Percentiles rank a stretch among this genome's conserved stretches.
These are phyloP conservation scores for Limnanthes douglasii DNA, from an alignment of 345 rosid genomes.

Conservation along the genomic window DNA sequence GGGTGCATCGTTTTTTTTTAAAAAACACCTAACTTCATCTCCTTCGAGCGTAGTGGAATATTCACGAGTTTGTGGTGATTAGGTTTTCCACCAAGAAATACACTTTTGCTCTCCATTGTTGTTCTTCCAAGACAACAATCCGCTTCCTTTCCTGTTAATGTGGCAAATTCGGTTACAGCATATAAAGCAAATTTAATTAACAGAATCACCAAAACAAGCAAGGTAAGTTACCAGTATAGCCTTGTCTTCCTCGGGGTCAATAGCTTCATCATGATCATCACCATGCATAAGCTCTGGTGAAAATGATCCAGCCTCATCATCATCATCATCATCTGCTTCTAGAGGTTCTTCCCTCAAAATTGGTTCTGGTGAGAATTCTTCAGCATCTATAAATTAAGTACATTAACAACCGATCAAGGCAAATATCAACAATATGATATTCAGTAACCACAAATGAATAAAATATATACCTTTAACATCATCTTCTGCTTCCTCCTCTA, in stretches of 20 bases:
- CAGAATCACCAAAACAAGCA: background rate
- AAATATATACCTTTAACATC: conserved; percentile 21
- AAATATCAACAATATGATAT: no score
- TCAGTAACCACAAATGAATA: no score
- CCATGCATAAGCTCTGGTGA: conserved; percentile 83
- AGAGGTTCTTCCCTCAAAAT: conserved; percentile 22
- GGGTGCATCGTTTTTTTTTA: no score
- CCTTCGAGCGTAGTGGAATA: no score
- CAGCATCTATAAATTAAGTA: conserved; percentile 22
- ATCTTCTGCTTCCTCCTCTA: conserved; percentile 36
- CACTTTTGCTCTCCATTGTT: no score
- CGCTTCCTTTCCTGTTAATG: conserved; percentile 55
- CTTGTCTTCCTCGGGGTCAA: conserved; percentile 91
- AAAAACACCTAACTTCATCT: no score
- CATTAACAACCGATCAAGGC: no score
- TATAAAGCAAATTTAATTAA: conserved; percentile 4
- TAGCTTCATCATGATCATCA: conserved; percentile 71
- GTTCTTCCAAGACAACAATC: conserved; percentile 51
- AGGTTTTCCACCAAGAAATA: no score
- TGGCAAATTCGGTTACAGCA: no score
- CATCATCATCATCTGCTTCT: conserved; percentile 36
- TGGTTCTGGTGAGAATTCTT: conserved; percentile 60
- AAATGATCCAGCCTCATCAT: conserved; percentile 70
- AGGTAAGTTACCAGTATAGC: conserved; percentile 44
- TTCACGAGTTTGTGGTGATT: no score